Conservation (phyloP, 2,329 filamentous ascomycete species). For the Keithomyces neogunnii region DNA sequence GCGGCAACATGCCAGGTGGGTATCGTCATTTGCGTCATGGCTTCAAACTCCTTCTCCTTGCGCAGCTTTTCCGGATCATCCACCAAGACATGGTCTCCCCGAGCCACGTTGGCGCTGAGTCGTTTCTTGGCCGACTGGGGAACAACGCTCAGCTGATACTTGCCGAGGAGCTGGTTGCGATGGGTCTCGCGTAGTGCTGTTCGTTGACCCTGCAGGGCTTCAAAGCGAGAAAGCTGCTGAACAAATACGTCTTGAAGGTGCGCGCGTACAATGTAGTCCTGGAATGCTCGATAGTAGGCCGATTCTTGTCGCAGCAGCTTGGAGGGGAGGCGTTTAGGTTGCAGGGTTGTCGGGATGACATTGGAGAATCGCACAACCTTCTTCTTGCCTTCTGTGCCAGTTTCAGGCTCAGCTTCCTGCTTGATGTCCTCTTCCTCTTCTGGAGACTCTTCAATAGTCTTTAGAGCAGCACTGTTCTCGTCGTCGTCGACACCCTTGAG, state of each 20-base stretch:
- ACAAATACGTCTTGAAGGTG: slow-evolving; percentile 70
- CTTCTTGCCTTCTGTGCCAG: slow-evolving; percentile 36
- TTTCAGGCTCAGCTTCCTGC: slow-evolving; percentile 17
- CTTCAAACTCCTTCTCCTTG: slow-evolving; percentile 72
- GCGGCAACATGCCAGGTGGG: slow-evolving; percentile 55
- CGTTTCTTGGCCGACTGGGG: slow-evolving; percentile 63
- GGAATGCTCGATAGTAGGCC: slow-evolving; percentile 83
- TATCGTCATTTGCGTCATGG: slow-evolving; percentile 60
- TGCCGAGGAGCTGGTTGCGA: slow-evolving; percentile 74
- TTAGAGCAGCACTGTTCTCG: slow-evolving; percentile 26
- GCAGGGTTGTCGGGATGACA: slow-evolving; percentile 33
- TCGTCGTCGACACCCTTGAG: slow-evolving; percentile 55
- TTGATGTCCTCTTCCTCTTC: slow-evolving; percentile 11
- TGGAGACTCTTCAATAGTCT: slow-evolving; percentile 26
- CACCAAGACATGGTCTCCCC: slow-evolving; percentile 56
- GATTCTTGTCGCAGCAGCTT: slow-evolving; percentile 54
- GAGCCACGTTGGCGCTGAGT: slow-evolving; percentile 63
- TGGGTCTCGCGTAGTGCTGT: slow-evolving; percentile 65
- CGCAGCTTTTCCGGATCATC: slow-evolving; percentile 56
- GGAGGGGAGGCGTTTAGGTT: slow-evolving; percentile 42
- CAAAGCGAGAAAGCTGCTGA: slow-evolving; percentile 75
- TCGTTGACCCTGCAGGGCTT: slow-evolving; percentile 78
- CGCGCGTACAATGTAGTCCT: slow-evolving; percentile 59
- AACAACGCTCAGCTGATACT: slow-evolving; percentile 67
- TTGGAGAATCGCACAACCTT: slow-evolving; percentile 72